Conservation (phyloP, 306 rosid genomes). For the Potentilla sterilis region DNA sequence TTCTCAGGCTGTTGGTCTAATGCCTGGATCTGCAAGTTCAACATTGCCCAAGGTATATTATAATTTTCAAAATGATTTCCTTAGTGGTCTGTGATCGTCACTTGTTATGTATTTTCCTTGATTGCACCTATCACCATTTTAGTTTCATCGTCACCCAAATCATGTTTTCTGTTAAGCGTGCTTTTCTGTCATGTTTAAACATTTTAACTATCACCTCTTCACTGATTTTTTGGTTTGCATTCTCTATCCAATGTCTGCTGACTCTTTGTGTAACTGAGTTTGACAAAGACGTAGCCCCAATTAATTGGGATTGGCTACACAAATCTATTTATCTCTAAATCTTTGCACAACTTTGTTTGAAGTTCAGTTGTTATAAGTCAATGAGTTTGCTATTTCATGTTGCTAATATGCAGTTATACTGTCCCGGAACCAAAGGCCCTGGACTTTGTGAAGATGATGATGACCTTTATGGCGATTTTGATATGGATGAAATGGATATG, state of each 20-base stretch:
- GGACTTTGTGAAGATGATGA: conserved; percentile 50
- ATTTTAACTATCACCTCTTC: background rate
- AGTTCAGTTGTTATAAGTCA: conserved; percentile 26
- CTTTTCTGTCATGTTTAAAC: background rate
- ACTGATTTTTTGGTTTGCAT: background rate
- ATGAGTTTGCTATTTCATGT: conserved; percentile 28
- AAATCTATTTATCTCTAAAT: background rate
- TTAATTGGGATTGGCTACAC: background rate
- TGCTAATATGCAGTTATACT: conserved; percentile 55
- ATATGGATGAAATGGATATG: conserved; percentile 84
- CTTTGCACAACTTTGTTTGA: background rate
- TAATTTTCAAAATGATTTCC: conserved; percentile 1
- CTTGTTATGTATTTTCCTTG: background rate
- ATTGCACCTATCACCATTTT: background rate
- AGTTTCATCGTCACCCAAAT: background rate
- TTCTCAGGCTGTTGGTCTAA: conserved; percentile 41
- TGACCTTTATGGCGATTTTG: conserved; percentile 58
- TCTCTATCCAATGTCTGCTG: conserved; percentile 20
- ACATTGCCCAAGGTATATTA: conserved; percentile 66
- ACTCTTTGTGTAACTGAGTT: background rate
- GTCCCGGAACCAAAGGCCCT: conserved; percentile 47
- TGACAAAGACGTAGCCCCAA: background rate
- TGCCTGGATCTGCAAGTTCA: conserved; percentile 41
- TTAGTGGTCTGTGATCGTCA: background rate
- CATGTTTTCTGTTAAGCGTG: background rate